phyloP scores from a whole-genome alignment of 352 stramenopile species.

The Phytopythium vexans region DNA sequence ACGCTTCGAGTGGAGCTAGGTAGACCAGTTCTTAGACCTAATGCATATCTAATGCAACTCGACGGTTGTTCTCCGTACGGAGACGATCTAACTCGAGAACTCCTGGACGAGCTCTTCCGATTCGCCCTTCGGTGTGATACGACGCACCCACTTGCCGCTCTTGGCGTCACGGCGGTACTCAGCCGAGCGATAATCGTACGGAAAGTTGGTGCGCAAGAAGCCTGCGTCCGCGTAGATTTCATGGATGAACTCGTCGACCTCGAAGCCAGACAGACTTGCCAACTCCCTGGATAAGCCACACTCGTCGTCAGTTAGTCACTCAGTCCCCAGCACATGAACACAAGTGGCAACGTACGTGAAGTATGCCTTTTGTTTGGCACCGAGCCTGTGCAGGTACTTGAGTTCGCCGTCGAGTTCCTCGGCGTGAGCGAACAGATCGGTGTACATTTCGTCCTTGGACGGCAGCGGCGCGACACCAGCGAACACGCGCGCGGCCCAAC shows the following conservation, averaged over 20 bases:
- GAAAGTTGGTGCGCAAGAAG: slow-evolving; percentile 50
- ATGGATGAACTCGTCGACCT: slow-evolving; percentile 42
- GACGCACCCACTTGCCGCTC: slow-evolving; percentile 38
- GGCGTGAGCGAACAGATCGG: slow-evolving; percentile 48
- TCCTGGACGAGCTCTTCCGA: slow-evolving; percentile 21
- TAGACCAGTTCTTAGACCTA: neutral
- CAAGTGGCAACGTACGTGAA: slow-evolving; percentile 31
- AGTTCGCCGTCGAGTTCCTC: slow-evolving; percentile 33
- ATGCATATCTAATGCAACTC: neutral
- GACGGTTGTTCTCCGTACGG: neutral
- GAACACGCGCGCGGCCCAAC: slow-evolving; percentile 68
- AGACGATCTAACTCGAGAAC: slow-evolving; percentile 8
- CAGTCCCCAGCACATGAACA: slow-evolving; percentile 14
- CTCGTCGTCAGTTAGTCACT: neutral
- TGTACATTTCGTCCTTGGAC: slow-evolving; percentile 69
- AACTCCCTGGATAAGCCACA: slow-evolving; percentile 26
- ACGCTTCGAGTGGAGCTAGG: no score
- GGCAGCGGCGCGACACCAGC: slow-evolving; percentile 30
- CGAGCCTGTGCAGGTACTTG: slow-evolving; percentile 72
- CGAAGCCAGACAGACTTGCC: slow-evolving; percentile 26
- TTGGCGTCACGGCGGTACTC: slow-evolving; percentile 45
- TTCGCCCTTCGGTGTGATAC: slow-evolving; percentile 18
- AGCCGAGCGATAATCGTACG: slow-evolving; percentile 59
- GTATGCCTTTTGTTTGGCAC: slow-evolving; percentile 40
- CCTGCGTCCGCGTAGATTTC: slow-evolving; percentile 68